These are phyloP conservation scores for Mycogone perniciosa DNA, from an alignment of 2,329 filamentous ascomycete genomes.

Conservation along the genomic window DNA sequence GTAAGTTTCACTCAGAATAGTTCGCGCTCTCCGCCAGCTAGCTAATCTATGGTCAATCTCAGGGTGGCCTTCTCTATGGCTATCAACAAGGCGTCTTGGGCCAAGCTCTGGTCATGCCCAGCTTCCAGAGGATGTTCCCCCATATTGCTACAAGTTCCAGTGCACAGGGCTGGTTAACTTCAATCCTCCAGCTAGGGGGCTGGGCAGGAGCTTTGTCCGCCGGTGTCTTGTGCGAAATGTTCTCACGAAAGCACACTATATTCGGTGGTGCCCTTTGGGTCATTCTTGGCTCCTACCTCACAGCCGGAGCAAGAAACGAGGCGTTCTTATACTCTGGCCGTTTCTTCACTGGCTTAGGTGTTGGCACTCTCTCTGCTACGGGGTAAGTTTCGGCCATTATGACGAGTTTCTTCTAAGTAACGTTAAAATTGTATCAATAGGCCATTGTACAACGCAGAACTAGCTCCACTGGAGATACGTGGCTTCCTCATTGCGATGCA, in stretches of 20 bases:
- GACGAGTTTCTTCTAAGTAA: too few species aligned
- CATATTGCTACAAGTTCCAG: not conserved
- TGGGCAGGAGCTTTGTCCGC: slow-evolving; percentile 69
- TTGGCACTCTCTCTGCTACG: slow-evolving; percentile 51
- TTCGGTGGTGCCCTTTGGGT: slow-evolving; percentile 61
- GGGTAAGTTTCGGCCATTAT: too few species aligned
- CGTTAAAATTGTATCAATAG: slow-evolving; percentile 46
- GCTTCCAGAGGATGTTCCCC: not conserved
- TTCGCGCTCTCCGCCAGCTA: too few species aligned
- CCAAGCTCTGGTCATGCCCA: not conserved
- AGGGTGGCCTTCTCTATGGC: not conserved
- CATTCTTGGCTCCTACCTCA: slow-evolving; percentile 63
- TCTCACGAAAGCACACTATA: slow-evolving; percentile 64
- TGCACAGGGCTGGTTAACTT: slow-evolving; percentile 49
- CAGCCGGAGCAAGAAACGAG: slow-evolving; percentile 49
- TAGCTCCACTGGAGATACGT: slow-evolving; percentile 35
- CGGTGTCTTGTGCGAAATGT: slow-evolving; percentile 63
- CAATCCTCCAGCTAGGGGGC: slow-evolving; percentile 69
- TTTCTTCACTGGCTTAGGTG: slow-evolving; percentile 51
- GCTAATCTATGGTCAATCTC: too few species aligned
- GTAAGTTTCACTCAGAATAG: too few species aligned
- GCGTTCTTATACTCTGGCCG: not conserved
- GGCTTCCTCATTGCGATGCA: slow-evolving; percentile 41
- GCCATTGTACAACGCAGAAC: slow-evolving; percentile 46
- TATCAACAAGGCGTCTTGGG: not conserved